Percentiles rank a stretch among this genome's conserved stretches.
These are phyloP conservation scores for Populus hybrid DNA, from an alignment of 441 rosid species.

Conservation along the genomic window DNA sequence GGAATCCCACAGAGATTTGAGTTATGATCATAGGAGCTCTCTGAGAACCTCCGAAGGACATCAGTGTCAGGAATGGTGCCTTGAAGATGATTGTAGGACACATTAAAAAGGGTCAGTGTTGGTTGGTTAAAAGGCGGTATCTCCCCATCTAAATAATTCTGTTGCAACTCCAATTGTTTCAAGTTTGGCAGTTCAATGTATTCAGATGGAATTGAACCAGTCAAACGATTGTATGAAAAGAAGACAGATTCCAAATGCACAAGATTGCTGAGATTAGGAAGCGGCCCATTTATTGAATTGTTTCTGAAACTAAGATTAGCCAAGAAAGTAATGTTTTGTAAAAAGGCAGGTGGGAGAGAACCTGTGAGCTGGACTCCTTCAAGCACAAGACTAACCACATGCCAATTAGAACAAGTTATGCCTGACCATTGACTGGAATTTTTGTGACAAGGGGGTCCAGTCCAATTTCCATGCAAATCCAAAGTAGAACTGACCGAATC, in stretches of 20 bases:
- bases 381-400: conserved; percentile 42
- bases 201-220: conserved; percentile 34
- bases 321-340: conserved; percentile 37
- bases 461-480: conserved; percentile 39
- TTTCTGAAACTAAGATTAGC: conserved; percentile 37
- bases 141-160: conserved; percentile 36
- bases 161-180: conserved; percentile 36
- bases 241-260: conserved; percentile 25
- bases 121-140: conserved; percentile 46
- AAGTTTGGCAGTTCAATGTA: conserved; percentile 36
- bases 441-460: conserved; percentile 46
- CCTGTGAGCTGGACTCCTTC: conserved; percentile 42
- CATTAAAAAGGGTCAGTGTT: conserved; percentile 38
- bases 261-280: conserved; percentile 39
- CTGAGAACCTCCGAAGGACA: conserved; percentile 34
- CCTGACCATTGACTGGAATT: conserved; percentile 46
- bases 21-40: conserved; percentile 38
- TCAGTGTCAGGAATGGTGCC: conserved; percentile 45
- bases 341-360: conserved; percentile 39
- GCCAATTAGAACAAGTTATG: conserved; percentile 40
- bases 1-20: conserved; percentile 46
- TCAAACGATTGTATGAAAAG: conserved; percentile 42
- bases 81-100: conserved; percentile 40
- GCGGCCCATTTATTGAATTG: conserved; percentile 38
- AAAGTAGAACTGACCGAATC: conserved; percentile 32